Evolutionary conservation across 1,284 basidiomycete species (phyloP), one percentile per base, ranked within the genome.

Genomic region (Baeospora myosura): DNA sequence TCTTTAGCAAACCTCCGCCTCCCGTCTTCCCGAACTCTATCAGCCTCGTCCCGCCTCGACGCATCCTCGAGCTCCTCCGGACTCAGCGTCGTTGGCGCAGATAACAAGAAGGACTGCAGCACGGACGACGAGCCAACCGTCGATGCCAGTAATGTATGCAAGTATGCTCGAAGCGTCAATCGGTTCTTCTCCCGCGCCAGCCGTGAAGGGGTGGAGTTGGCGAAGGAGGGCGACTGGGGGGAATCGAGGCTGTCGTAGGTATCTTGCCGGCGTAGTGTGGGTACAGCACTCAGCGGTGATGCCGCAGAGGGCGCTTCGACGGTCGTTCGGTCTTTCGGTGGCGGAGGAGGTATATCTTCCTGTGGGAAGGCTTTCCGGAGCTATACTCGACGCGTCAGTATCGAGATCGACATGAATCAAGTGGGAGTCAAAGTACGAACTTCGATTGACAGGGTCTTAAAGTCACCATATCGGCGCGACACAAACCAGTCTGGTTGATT

Each of bases 111-210:
- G 0, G 85, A 88, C 40, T 76, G 74, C 31, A 98, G 71, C 5
- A 96, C 81, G 1, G 88, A 85, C 0, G 90, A 92, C 37, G 89
- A 87, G 0, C 87, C 82, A 14, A 96, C 73, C 11, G 73, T 68
- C 1, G 81, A 76, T 3, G 81, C 81, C 31, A 99, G 69, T 16
- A 99, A 69, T 0, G 78, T 66, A 50, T 88, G 85, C 11, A 99
- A 71, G 62, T 98, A 98, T 0, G 92, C 88, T 17, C 96, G 79
- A 5, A 99, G 76, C 0, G 96, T 98, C 5, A 98, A 70, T 5
- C 96, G 75, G 55, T 99, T 99, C 72, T 93, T 95, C 62, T 99
- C 96, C 21, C 93, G 73, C 0, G 88, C 72, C 12, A 97, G 73
- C 18, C 80, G 78, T 31, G 71, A 65, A 18, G 63, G 58, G 26